Conservation (phyloP, 2,329 filamentous ascomycete genomes). For the Neonectria punicea region DNA sequence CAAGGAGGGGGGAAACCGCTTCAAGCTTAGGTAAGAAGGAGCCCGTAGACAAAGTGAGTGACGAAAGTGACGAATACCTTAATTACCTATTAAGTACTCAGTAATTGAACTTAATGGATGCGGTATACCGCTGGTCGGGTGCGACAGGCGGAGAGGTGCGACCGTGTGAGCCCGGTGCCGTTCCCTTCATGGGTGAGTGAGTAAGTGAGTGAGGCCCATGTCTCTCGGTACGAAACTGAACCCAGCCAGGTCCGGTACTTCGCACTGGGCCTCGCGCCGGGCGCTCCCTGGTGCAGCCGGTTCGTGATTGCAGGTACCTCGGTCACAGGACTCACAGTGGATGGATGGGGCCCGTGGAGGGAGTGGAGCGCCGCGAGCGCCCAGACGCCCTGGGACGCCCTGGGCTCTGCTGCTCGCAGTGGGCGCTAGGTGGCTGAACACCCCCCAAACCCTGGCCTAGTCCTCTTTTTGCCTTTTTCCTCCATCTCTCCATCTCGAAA, state of each 20-base stretch:
- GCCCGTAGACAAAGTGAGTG: too few relatives aligned
- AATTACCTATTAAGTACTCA: too few relatives aligned
- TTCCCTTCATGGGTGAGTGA: too few relatives aligned
- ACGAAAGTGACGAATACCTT: too few relatives aligned
- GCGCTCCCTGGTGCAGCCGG: conserved; percentile 6
- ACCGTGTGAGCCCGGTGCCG: not conserved
- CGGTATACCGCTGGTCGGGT: not conserved
- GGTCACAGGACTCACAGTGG: conserved; percentile 3
- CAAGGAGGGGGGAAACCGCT: not conserved
- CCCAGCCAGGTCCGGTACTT: not conserved
- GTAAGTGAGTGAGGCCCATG: conserved; percentile 4
- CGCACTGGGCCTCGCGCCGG: not conserved
- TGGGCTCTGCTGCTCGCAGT: conserved; percentile 33
- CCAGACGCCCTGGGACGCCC: conserved; percentile 26
- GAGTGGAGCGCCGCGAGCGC: conserved; percentile 31
- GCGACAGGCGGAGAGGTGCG: conserved; percentile 4
- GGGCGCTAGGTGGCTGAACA: conserved; percentile 42
- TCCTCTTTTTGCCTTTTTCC: conserved; percentile 40
- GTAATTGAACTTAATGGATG: not conserved
- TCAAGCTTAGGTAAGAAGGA: not conserved
- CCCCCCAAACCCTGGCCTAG: conserved; percentile 30
- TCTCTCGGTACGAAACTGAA: conserved; percentile 20
- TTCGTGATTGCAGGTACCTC: conserved; percentile 16
- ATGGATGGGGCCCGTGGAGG: conserved; percentile 4
- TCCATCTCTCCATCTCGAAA: conserved; percentile 44